Conservation (phyloP, 805 yeast genomes). For the Jamesozyma hellenica region DNA sequence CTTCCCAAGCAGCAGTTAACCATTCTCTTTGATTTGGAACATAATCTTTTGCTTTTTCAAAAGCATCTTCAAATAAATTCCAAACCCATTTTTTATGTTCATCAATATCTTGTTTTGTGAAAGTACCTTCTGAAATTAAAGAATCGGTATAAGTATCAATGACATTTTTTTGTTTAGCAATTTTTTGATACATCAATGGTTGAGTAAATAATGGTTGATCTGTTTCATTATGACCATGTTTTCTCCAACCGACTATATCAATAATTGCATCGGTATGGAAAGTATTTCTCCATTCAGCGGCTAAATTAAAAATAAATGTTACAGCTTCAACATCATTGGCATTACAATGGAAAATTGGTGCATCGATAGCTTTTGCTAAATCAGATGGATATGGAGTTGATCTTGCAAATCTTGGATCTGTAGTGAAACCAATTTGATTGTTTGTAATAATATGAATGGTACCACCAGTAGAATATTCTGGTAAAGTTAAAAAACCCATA, state of each 20-base stretch:
- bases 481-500: slow-evolving; percentile 84
- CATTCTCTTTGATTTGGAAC: slow-evolving; percentile 89
- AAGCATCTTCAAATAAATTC: slow-evolving; percentile 85
- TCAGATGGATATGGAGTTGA: slow-evolving; percentile 98
- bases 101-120: slow-evolving; percentile 79
- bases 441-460: slow-evolving; percentile 91
- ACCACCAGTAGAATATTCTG: slow-evolving; percentile 97
- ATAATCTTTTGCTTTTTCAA: slow-evolving; percentile 79
- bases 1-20: slow-evolving; percentile 98
- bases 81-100: slow-evolving; percentile 99
- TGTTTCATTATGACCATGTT: slow-evolving; percentile 98
- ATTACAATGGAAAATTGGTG: slow-evolving; percentile 98
- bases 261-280: slow-evolving; percentile 94
- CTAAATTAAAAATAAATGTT: slow-evolving; percentile 84
- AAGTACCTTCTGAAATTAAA: slow-evolving; percentile 76
- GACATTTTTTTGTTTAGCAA: slow-evolving; percentile 81
- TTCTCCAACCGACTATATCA: slow-evolving; percentile 97
- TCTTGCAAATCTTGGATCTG: slow-evolving; percentile 95
- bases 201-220: slow-evolving; percentile 99
- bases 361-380: slow-evolving; percentile 90
- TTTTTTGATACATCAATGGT: slow-evolving; percentile 90
- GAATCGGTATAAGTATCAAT: slow-evolving; percentile 75
- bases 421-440: slow-evolving; percentile 98
- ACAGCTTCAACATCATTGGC: slow-evolving; percentile 96
- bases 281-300: slow-evolving; percentile 96